Conservation (phyloP, 1,139 yeast species). For the Meyerozyma sp. region DNA sequence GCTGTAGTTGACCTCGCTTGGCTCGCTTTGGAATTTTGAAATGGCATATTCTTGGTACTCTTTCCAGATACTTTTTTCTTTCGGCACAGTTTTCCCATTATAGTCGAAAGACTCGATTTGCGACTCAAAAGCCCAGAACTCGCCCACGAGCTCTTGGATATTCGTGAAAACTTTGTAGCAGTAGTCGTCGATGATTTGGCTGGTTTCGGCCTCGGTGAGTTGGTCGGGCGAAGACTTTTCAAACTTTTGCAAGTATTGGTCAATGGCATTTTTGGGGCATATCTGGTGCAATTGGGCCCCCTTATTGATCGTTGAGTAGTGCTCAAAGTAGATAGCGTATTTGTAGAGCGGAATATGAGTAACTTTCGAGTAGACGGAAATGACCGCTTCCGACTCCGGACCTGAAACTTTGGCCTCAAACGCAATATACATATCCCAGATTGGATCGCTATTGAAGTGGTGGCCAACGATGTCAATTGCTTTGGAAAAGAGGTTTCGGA, state of each 20-base stretch:
- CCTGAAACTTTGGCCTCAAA: conserved; percentile 31
- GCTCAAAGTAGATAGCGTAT: conserved; percentile 58
- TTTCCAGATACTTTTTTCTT: conserved; percentile 45
- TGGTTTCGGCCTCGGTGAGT: conserved; percentile 24
- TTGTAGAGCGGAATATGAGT: conserved; percentile 60
- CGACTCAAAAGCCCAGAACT: conserved; percentile 60
- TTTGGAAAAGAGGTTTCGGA: conserved; percentile 10
- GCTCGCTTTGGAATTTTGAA: conserved; percentile 2
- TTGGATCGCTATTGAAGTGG: conserved; percentile 54
- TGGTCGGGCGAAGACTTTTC: conserved; percentile 17
- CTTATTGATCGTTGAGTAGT: conserved; percentile 39
- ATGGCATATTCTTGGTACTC: conserved; percentile 46
- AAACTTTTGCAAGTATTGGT: conserved; percentile 17
- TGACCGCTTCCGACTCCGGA: conserved; percentile 13
- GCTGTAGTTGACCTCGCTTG: not conserved
- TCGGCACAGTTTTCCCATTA: conserved; percentile 19
- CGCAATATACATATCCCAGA: conserved; percentile 62
- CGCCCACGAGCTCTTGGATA: conserved; percentile 48
- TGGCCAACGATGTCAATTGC: conserved; percentile 44
- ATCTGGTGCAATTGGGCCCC: conserved; percentile 28
- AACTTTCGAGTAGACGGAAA: conserved; percentile 36
- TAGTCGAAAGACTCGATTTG: conserved; percentile 41
- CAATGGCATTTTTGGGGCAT: conserved; percentile 17
- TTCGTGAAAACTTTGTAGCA: conserved; percentile 34
- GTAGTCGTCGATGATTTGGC: conserved; percentile 38